Base-by-base conservation (phyloP, 768 basidiomycete species). In the Trametes villosa region DNA sequence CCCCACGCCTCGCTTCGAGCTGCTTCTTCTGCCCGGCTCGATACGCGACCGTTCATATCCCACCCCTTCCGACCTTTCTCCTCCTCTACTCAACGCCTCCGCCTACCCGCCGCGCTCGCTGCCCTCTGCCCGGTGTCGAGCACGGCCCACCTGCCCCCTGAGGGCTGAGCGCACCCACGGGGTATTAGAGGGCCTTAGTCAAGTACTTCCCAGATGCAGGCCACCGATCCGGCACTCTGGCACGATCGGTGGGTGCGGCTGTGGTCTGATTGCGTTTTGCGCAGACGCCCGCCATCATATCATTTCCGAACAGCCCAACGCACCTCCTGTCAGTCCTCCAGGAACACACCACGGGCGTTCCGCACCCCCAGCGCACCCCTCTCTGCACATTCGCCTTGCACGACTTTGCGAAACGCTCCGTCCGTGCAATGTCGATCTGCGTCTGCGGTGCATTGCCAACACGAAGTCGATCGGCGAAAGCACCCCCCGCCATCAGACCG, bases 181-280 rank as follows among this genome's bases (percentile, higher is more conserved):
- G 36, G 36, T 18, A 34, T 7, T n/a, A 15, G 7, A 7, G 33
- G 36, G 36, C 36, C 36, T 38, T 38, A 38, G 36, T 38, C 36
- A 38, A 38, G n/a, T n/a, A n/a, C 36, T 38, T 38, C 8, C 36
- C 36, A 38, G 36, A 34, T 34, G 33, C 33, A 34, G 8, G 42
- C 42, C 42, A 18, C 45, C n/a, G 40, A 15, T n/a, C 60, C 60
- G 49, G 48, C 31, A 46, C 13, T 20, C 49, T 56, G 60, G 60
- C 24, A 52, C 47, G 60, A 62, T 56, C 60, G 60, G 18, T 46
- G 54, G 54, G 24, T 52, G 60, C 60, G 60, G 50, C 49, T 45
- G 48, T 47, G 34, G 54, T 57, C 60, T 62, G 60, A 62, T 62
- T 62, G 60, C 54, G 60, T 62, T 62, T n/a, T 56, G 41, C 36